Conservation (phyloP, 202 grass and related monocot species). For the Setaria viridis region DNA sequence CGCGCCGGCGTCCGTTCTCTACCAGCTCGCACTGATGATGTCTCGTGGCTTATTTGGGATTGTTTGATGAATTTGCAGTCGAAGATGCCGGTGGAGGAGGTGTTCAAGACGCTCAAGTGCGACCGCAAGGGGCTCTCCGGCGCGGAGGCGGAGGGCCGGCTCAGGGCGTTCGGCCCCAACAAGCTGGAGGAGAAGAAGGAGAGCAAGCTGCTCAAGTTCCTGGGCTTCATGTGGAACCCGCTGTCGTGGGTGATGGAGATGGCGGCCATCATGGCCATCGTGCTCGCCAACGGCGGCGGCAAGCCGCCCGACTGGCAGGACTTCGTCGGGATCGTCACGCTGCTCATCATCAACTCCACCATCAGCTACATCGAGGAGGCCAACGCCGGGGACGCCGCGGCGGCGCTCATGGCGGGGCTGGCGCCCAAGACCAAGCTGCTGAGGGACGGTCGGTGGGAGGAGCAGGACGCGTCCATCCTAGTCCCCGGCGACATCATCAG, state of each 20-base stretch:
- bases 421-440: conserved; percentile 94
- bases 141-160: conserved; percentile 58
- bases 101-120: conserved; percentile 81
- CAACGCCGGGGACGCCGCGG: conserved; percentile 91
- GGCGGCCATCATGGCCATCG: conserved; percentile 95
- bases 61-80: conserved; percentile 44
- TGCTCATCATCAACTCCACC: conserved; percentile 94
- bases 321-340: conserved; percentile 84
- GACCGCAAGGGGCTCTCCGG: conserved; percentile 64
- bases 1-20: neutral
- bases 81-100: conserved; percentile 69
- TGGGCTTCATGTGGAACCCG: conserved; percentile 99
- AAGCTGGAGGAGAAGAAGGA: conserved; percentile 96
- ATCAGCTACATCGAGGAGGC: conserved; percentile 94
- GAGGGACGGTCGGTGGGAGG: conserved; percentile 73
- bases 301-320: conserved; percentile 87
- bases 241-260: conserved; percentile 95
- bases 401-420: conserved; percentile 90
- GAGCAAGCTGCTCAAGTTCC: conserved; percentile 83
- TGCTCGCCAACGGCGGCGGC: conserved; percentile 80
- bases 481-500: conserved; percentile 94
- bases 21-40: no score
- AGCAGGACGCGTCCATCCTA: conserved; percentile 81
- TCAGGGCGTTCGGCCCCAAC: conserved; percentile 74
- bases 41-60: neutral